These are phyloP conservation scores for Carex kokanica DNA, from an alignment of 176 grass and related monocot species.

Conservation along the genomic window DNA sequence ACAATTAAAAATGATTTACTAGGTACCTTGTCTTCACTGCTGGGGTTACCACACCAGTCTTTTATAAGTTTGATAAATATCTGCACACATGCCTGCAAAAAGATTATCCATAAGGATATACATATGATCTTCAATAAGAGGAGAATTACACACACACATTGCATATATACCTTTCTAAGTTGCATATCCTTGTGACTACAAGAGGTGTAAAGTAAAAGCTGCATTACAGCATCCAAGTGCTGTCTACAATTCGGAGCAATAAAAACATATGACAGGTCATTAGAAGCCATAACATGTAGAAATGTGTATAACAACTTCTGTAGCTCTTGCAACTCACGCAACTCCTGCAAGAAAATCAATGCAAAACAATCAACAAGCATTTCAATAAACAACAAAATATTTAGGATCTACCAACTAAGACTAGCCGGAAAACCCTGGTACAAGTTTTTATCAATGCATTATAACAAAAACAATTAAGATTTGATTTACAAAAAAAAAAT, in stretches of 20 bases:
- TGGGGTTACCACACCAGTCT: constrained; percentile 78
- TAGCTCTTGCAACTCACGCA: constrained; percentile 92
- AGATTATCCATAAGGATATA: constrained; percentile 28
- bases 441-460: constrained; percentile 10
- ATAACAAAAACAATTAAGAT: constrained; percentile 7
- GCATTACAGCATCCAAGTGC: constrained; percentile 74
- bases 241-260: constrained; percentile 62
- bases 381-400: constrained; percentile 20
- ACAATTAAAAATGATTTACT: not conserved
- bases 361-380: constrained; percentile 4
- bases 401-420: not conserved
- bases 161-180: constrained; percentile 60
- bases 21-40: constrained; percentile 74
- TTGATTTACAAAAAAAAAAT: not conserved
- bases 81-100: constrained; percentile 76
- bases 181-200: constrained; percentile 87
- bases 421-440: not conserved
- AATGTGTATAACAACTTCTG: constrained; percentile 77
- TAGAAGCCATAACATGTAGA: constrained; percentile 71
- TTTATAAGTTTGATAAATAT: constrained; percentile 90
- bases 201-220: constrained; percentile 70
- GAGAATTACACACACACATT: constrained; percentile 8
- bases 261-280: constrained; percentile 80
- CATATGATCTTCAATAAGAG: constrained; percentile 20
- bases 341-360: constrained; percentile 58